Evolutionary conservation across 495 filamentous ascomycete genomes (phyloP), one percentile per base, ranked within the genome.

Genomic region (Podospora fimiseda): DNA sequence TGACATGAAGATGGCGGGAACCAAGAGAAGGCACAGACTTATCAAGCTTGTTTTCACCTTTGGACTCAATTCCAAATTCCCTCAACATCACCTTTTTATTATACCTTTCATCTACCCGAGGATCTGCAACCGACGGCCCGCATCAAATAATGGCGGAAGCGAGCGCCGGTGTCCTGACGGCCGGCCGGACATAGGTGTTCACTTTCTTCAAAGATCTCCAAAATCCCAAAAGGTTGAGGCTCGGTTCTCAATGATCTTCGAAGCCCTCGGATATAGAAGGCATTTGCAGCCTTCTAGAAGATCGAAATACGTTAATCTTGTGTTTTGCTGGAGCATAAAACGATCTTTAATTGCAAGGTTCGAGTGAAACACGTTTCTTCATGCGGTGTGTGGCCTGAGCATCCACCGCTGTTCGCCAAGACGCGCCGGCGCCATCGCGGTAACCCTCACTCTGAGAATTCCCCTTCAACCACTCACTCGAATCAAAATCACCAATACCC

Each of bases 301-400:
- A 14, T 60, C 64, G 63, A 70, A 61, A 64, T 71, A 70, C 63
- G 59, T 60, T 61, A 61, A 71, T 68, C 60, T 69, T 60, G 50
- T 38, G 51, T 55, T 50, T 56, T 38, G 58, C 53, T 51, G 56
- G 23, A 64, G 74, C 74, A 76, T 76, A 75, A 74, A 60, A 65
- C 62, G 53, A 48, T 61, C 65, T 75, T 74, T 74, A 70, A 75
- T 75, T 75, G 64, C 73, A 65, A 68, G 70, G 67, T 73, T 63
- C 56, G 64, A 58, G 57, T 70, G 65, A 72, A 73, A 74, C 69
- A 56, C 63, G 67, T 69, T 70, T 70, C 58, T 60, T 76, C 69
- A 76, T 76, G 74, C 72, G 61, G 51, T 52, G 46, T 61, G 55
- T 56, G 53, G 60, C 57, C 51, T 44, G 52, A 27, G 56, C 63